Conservation (phyloP, 352 stramenopile species). For the Phytophthora crassamura region DNA sequence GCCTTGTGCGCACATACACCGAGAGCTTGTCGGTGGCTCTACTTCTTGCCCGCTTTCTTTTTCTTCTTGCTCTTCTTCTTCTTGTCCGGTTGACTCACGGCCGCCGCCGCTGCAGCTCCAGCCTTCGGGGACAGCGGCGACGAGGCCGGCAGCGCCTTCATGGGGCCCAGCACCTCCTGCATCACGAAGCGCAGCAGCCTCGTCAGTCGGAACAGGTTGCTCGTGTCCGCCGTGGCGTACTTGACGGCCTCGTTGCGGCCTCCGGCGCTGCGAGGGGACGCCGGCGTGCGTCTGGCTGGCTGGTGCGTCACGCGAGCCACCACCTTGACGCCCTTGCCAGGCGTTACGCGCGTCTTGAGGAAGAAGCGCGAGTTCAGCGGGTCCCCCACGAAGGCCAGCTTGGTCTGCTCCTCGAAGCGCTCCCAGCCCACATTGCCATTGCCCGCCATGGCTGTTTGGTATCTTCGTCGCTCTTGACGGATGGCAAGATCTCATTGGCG, state of each 20-base stretch:
- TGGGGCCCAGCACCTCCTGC: conserved; percentile 71
- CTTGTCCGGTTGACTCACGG: conserved; percentile 12
- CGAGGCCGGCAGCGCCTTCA: conserved; percentile 35
- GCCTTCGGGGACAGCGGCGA: conserved; percentile 2
- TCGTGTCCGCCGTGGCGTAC: conserved; percentile 35
- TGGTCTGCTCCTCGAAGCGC: conserved; percentile 73
- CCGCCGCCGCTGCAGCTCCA: background rate
- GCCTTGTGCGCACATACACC: conserved; percentile 3
- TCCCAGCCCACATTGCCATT: conserved; percentile 58
- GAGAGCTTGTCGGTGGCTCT: conserved; percentile 1
- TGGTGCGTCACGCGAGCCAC: conserved; percentile 57
- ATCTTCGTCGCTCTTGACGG: conserved; percentile 4
- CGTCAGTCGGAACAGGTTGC: conserved; percentile 50
- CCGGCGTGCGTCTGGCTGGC: conserved; percentile 22
- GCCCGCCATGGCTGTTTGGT: conserved; percentile 14
- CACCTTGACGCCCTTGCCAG: conserved; percentile 40
- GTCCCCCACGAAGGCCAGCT: conserved; percentile 64
- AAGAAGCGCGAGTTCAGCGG: conserved; percentile 64
- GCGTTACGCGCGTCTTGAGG: conserved; percentile 58
- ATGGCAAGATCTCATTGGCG: conserved; percentile 25
- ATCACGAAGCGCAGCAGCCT: conserved; percentile 71
- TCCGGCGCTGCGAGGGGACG: conserved; percentile 12
- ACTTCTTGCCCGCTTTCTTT: conserved; percentile 46
- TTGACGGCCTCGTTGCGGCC: conserved; percentile 34
- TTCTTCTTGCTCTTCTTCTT: conserved; percentile 53